Conservation (phyloP, 805 yeast species). For the Kuraishia hungarica region DNA sequence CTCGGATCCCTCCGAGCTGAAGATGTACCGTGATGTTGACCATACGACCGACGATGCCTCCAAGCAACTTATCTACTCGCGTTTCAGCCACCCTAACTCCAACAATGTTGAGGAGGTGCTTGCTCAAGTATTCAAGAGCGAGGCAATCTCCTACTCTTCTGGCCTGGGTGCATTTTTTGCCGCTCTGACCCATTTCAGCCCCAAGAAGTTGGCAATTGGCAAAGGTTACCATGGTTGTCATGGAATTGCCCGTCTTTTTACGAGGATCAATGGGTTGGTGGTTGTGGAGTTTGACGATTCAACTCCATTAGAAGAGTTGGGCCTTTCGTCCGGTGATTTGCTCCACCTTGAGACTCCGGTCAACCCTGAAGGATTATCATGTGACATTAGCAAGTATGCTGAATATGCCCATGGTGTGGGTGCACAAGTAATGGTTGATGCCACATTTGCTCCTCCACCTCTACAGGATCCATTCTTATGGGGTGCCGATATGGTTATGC, state of each 20-base stretch:
- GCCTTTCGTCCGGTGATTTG: conserved; percentile 53
- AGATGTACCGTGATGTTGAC: conserved; percentile 29
- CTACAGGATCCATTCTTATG: conserved; percentile 63
- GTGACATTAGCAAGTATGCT: conserved; percentile 56
- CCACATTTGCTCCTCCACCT: conserved; percentile 95
- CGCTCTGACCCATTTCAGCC: conserved; percentile 59
- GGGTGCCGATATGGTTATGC: conserved; percentile 87
- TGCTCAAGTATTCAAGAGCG: conserved; percentile 48
- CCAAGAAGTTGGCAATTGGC: conserved; percentile 64
- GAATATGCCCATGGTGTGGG: conserved; percentile 70
- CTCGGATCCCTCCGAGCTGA: conserved; percentile 46
- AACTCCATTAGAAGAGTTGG: conserved; percentile 29
- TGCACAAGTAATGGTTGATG: conserved; percentile 64
- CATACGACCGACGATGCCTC: conserved; percentile 12
- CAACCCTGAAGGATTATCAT: conserved; percentile 69
- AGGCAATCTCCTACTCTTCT: conserved; percentile 63
- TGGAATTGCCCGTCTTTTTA: conserved; percentile 55
- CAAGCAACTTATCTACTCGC: conserved; percentile 45
- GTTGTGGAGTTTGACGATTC: conserved; percentile 34
- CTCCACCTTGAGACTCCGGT: conserved; percentile 85
- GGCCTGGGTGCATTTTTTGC: conserved; percentile 82
- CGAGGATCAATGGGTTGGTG: conserved; percentile 51
- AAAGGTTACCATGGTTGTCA: conserved; percentile 83
- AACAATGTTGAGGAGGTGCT: conserved; percentile 60
- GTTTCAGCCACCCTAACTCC: conserved; percentile 69